Evolutionary conservation across 768 basidiomycete genomes (phyloP).

Genomic region (Floccularia luteovirens): DNA sequence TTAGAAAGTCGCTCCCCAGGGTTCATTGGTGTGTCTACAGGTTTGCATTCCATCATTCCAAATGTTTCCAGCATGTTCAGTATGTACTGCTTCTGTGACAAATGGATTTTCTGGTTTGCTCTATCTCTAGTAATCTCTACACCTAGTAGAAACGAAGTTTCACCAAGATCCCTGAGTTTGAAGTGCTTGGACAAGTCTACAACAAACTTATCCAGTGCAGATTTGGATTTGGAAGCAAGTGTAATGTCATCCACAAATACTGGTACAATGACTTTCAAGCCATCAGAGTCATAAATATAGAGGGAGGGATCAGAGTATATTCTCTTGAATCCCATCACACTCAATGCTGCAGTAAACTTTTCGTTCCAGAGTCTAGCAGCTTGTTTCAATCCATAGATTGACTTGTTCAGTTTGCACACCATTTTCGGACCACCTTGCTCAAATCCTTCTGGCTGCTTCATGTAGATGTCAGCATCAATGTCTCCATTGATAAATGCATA

Average conservation of each 20-base stretch:
- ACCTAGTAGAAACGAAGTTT: background rate
- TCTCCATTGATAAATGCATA: constrained; percentile 18
- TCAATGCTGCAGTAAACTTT: constrained; percentile 8
- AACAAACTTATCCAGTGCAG: constrained; percentile 1
- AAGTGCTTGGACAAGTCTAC: background rate
- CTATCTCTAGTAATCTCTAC: constrained; percentile 3
- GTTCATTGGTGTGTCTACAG: constrained; percentile 22
- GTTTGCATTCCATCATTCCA: constrained; percentile 18
- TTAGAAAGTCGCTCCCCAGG: constrained; percentile 13
- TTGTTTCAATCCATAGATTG: constrained; percentile 30
- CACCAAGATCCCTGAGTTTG: constrained; percentile 1
- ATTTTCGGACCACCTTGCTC: background rate
- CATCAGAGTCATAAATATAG: constrained; percentile 11
- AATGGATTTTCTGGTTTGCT: constrained; percentile 7
- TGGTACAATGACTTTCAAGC: constrained; percentile 15
- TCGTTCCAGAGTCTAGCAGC: constrained; percentile 22
- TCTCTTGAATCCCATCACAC: constrained; percentile 6
- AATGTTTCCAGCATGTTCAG: constrained; percentile 16
- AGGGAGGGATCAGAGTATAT: constrained; percentile 5
- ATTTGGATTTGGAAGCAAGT: constrained; percentile 1
- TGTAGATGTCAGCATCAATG: constrained; percentile 17
- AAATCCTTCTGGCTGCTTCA: constrained; percentile 15
- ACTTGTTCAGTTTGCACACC: constrained; percentile 10
- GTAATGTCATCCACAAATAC: constrained; percentile 12
- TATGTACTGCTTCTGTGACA: constrained; percentile 19